Conservation (phyloP, 2,329 filamentous ascomycete genomes). For the Mycogone perniciosa region DNA sequence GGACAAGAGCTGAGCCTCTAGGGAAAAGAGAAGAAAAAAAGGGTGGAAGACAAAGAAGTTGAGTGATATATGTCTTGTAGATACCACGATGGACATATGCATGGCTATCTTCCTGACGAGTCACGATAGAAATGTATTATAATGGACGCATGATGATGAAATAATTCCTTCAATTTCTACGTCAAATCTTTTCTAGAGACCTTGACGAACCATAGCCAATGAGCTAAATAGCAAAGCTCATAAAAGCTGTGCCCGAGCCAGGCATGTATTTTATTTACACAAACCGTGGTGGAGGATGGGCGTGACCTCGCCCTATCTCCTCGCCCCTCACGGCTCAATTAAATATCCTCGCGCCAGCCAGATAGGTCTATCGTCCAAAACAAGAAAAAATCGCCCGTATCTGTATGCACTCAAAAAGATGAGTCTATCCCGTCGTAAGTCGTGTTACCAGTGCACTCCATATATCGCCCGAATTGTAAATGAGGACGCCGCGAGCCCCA, state of each 20-base stretch:
- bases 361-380: conserved; percentile 11
- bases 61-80: not conserved
- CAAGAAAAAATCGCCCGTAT: conserved; percentile 2
- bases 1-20: not conserved
- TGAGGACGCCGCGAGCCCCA: conserved; percentile 6
- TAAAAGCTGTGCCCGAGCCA: not conserved
- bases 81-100: not conserved
- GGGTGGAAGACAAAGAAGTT: not conserved
- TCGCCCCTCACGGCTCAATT: conserved; percentile 8
- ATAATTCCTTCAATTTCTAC: not conserved
- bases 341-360: conserved; percentile 2
- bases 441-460: conserved; percentile 3
- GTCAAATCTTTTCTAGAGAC: not conserved
- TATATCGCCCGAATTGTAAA: conserved; percentile 5
- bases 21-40: not conserved
- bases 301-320: not conserved
- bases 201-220: not conserved
- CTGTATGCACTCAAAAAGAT: conserved; percentile 8
- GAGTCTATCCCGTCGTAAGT: conserved; percentile 13
- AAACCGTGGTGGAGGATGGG: conserved; percentile 5
- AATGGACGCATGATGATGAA: too few species aligned
- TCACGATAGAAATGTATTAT: too few species aligned
- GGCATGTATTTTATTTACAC: conserved; percentile 9
- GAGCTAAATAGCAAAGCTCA: not conserved
- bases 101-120: not conserved